Conservation (phyloP, 768 basidiomycete species). For the Clitopilus passeckerianus region DNA sequence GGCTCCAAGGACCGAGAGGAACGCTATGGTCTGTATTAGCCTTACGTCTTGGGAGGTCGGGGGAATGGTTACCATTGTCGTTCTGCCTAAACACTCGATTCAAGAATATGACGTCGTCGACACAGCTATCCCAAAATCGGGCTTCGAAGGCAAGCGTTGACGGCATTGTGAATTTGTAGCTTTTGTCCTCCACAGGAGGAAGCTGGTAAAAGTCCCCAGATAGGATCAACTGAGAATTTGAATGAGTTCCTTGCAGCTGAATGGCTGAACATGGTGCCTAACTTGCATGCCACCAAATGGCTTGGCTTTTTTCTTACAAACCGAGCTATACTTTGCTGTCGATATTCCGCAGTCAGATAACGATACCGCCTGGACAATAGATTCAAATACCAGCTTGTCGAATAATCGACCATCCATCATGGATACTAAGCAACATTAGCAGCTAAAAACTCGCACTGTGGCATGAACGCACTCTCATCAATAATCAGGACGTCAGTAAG, state of each 20-base stretch:
- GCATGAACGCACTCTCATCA: constrained; percentile 65
- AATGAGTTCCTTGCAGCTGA: not conserved
- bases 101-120: constrained; percentile 50
- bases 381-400: constrained; percentile 61
- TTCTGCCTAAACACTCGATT: constrained; percentile 85
- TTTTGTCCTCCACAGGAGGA: constrained; percentile 62
- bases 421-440: constrained; percentile 50
- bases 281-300: constrained; percentile 92
- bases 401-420: constrained; percentile 83
- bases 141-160: constrained; percentile 78
- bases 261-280: not conserved
- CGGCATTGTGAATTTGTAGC: constrained; percentile 30
- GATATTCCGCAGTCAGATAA: too few relatives aligned
- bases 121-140: constrained; percentile 60
- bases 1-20: constrained; percentile 82
- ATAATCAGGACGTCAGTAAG: constrained; percentile 64
- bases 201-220: constrained; percentile 92
- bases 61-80: constrained; percentile 51
- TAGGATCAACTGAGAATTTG: constrained; percentile 55
- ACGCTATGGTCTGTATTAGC: constrained; percentile 29
- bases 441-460: not conserved
- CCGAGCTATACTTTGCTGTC: constrained; percentile 60
- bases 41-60: not conserved
- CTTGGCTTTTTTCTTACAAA: constrained; percentile 41
- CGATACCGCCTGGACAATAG: too few relatives aligned